Conservation (phyloP, 345 rosid species). For the Erucastrum elatum region DNA sequence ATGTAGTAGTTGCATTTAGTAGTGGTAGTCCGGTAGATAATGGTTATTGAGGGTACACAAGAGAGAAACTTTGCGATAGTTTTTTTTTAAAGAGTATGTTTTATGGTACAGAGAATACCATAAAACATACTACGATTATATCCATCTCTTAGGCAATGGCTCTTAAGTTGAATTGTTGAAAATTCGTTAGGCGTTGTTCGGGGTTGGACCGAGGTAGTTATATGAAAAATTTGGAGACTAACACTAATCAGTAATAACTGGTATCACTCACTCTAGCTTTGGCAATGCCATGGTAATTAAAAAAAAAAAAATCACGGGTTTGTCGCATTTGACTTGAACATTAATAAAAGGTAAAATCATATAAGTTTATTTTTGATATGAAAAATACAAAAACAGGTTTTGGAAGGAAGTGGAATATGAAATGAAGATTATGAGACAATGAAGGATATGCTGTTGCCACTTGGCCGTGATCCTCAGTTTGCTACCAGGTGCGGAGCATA, state of each 20-base stretch:
- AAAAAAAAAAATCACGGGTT: too few relatives aligned
- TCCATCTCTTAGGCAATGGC: too few relatives aligned
- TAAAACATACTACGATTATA: too few relatives aligned
- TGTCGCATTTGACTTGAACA: slow-evolving; percentile 8
- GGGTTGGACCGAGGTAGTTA: too few relatives aligned
- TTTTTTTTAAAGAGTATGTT: neutral
- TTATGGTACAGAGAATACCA: neutral
- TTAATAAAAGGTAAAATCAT: neutral
- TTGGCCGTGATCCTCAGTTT: slow-evolving; percentile 75
- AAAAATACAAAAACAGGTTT: slow-evolving; percentile 45
- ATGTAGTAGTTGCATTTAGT: slow-evolving; percentile 25
- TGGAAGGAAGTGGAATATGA: slow-evolving; percentile 62
- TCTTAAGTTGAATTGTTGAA: too few relatives aligned
- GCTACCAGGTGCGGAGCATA: slow-evolving; percentile 59
- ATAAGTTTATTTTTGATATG: neutral
- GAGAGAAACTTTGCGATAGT: neutral
- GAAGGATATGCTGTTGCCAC: slow-evolving; percentile 76
- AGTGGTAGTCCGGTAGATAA: slow-evolving; percentile 11
- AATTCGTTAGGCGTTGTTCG: too few relatives aligned
- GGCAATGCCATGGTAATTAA: too few relatives aligned
- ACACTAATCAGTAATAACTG: too few relatives aligned
- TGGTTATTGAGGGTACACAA: slow-evolving; percentile 1
- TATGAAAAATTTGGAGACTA: too few relatives aligned
- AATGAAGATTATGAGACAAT: slow-evolving; percentile 75
- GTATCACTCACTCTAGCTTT: too few relatives aligned